Base-by-base conservation (phyloP, 805 yeast genomes). In the Monosporozyma servazzii region DNA sequence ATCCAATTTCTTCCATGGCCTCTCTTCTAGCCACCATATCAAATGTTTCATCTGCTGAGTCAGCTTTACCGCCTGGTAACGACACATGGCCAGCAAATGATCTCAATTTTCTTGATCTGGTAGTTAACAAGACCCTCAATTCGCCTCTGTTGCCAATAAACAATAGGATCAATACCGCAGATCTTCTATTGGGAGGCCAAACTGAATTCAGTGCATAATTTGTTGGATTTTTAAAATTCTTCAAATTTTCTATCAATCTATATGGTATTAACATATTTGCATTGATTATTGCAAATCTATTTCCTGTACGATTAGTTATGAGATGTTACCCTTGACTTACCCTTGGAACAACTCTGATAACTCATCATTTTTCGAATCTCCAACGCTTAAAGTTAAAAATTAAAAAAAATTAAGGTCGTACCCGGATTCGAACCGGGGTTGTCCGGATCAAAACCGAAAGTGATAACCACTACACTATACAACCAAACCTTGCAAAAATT, bases 31-130 rank as follows among this genome's bases (percentile, higher is more conserved):
- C 84, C 40, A 84, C 83, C 44, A 77, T 76, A 75, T 84, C 82
- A 52, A 86, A 87, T 13, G 76, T 67, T 58, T 88, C 88, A 18
- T 77, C 71, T 0, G 76, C 80, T 42, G 58, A 62, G 65, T 90
- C 97, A 4, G 95, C 89, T 62, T 84, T 87, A 8, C 97, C 98
- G 2, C 98, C 98, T 3, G 98, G 98, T 8, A 90, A 72, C 1
- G 96, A 88, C 5, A 86, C 86, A 65, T 90, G 96, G 5, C 97
- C 96, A 0, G 93, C 85, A 69, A 89, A 90, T 49, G 79, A 79
- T 47, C 81, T 73, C 58, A 91, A 72, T 37, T 75, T 72, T 47
- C 84, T 73, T 2, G 95, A 81, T 54, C 98, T 69, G 58, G 85
- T 82, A 1, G 97, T 90, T 48, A 90, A 68, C 3, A 90, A 72